Base-by-base conservation (phyloP, 2,329 filamentous ascomycete genomes). In the Phoma sp. region DNA sequence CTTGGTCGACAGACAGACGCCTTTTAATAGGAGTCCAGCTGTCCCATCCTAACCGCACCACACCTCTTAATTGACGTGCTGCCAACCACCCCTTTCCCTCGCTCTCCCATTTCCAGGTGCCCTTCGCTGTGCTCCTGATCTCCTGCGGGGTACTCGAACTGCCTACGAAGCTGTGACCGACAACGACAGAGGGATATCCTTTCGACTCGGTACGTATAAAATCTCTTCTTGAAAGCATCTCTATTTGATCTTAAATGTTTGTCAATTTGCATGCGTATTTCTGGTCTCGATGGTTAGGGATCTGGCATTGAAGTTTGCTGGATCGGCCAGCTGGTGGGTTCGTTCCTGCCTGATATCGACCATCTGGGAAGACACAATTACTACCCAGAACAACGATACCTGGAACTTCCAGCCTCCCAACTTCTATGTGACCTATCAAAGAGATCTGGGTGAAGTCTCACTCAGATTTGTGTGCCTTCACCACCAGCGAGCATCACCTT, bases 1-100 rank as follows among this genome's bases (percentile, higher is more conserved):
- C 69, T 67, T 64, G 68, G 59, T 45, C 46, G 35, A 7, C 35
- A 24, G 42, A 36, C 32, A 39, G 43, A 41, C 48, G 52, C 57
- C 54, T 64, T 18, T 65, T 67, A 65, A 68, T 61, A 32, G 32
- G 47, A 57, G 53, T 51, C 43, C 57, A 59, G 57, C 58, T 62
- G 55, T 59, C 63, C 66, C 55, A 41, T 47, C 55, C 53, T 29
- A 48, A 39, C 47, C 52, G 46, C 37, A 67, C 61, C 44, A 60
- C 62, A 61, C 60, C 55, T 60, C 57, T 59, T 59, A 57, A 53
- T 38, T 57, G 42, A 55, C 53, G 52, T 58, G 43, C 58, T 50
- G 54, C 57, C 57, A 47, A 40, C 43, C 25, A 44, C 50, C 40
- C 46, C 52, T 52, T 24, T 45, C 48, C 22, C 38, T 39, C 30